Conservation (phyloP, 1,139 yeast species). For the Geotrichum citri-aurantii region DNA sequence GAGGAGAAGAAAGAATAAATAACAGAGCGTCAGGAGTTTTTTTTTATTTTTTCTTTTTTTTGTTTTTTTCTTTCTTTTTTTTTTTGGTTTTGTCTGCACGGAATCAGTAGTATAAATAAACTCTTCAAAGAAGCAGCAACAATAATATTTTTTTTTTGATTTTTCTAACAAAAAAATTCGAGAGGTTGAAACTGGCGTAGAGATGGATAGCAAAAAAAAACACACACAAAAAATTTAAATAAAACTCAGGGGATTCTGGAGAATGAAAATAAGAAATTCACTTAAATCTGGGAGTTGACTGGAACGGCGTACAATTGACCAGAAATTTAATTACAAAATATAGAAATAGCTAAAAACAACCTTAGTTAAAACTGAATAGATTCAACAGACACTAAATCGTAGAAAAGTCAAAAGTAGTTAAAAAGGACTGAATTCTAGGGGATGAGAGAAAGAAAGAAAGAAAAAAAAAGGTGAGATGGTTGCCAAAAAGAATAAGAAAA, state of each 20-base stretch:
- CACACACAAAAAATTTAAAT: too few species aligned
- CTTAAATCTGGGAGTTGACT: background rate
- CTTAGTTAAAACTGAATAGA: too few species aligned
- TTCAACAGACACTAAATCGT: too few species aligned
- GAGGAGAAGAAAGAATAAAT: background rate
- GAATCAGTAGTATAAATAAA: background rate
- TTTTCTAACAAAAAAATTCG: background rate
- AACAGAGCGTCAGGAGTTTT: background rate
- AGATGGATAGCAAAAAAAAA: background rate
- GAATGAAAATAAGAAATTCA: background rate
- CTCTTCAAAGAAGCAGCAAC: background rate
- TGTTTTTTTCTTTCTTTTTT: background rate
- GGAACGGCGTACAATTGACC: background rate
- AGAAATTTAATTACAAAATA: background rate
- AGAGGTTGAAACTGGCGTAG: background rate
- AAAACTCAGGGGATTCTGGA: background rate
- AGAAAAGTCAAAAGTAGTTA: too few species aligned
- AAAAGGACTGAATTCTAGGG: too few species aligned
- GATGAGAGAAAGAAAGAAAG: too few species aligned
- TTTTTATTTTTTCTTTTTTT: background rate
- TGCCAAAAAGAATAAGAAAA: background rate
- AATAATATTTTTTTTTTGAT: background rate
- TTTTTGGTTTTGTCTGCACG: background rate
- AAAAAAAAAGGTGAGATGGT: too few species aligned
- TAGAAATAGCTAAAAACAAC: background rate